Conservation (phyloP, 202 grass and related monocot species). For the Schoenoplectus triqueter region DNA sequence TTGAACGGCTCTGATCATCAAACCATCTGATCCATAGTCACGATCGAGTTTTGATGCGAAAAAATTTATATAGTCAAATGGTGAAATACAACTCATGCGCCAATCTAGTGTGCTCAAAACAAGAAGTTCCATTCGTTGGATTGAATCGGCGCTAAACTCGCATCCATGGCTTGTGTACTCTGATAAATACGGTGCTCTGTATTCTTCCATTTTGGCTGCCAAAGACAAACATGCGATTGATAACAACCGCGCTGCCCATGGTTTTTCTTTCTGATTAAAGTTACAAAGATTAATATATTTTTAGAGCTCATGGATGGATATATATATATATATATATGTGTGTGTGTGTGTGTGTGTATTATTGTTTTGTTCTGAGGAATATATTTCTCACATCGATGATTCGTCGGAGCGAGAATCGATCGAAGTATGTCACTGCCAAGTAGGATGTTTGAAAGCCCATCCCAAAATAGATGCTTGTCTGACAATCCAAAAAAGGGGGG, state of each 20-base stretch:
- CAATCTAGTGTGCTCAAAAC: constrained; percentile 76
- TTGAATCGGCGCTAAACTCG: constrained; percentile 53
- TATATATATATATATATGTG: neutral
- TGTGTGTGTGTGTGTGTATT: no score
- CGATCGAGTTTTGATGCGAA: constrained; percentile 50
- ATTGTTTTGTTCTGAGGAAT: constrained; percentile 1
- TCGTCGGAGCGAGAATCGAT: constrained; percentile 75
- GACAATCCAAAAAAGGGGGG: constrained; percentile 40
- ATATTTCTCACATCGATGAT: constrained; percentile 67
- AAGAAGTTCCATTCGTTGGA: constrained; percentile 75
- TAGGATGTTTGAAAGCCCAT: constrained; percentile 81
- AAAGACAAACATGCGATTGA: constrained; percentile 84
- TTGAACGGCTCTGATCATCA: constrained; percentile 43
- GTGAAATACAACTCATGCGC: constrained; percentile 67
- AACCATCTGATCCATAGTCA: neutral
- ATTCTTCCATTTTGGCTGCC: constrained; percentile 93
- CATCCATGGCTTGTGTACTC: constrained; percentile 54
- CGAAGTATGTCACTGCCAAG: constrained; percentile 77
- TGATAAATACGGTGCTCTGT: constrained; percentile 57
- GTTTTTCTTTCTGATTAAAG: constrained; percentile 63
- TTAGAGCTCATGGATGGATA: constrained; percentile 17
- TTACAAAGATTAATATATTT: constrained; percentile 36
- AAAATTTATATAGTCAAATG: constrained; percentile 75
- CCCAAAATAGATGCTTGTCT: constrained; percentile 64
- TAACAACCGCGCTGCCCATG: constrained; percentile 70